phyloP scores from a whole-genome alignment of 176 grass and related monocot species.

The Oryza coarctata region DNA sequence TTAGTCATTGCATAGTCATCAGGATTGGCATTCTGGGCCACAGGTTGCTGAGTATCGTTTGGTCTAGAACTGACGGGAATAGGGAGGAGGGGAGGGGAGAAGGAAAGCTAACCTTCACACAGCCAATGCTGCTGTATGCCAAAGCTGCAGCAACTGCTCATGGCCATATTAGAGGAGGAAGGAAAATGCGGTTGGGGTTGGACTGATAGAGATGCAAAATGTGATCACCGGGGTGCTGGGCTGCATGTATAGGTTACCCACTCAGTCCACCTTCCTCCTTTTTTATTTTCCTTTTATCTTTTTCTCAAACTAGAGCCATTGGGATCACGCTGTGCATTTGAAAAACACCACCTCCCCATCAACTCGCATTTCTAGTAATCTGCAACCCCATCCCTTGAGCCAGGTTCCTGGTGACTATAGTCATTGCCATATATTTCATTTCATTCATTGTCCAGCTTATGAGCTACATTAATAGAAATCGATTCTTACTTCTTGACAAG shows the following conservation, averaged over 20 bases:
- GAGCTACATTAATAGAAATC: background rate
- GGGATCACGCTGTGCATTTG: background rate
- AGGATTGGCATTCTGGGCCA: background rate
- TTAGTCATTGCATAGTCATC: background rate
- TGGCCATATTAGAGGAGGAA: background rate
- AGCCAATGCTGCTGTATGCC: background rate
- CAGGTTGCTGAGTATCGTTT: background rate
- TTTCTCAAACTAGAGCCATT: background rate
- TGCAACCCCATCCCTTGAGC: background rate
- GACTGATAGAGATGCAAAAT: background rate
- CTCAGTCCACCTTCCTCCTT: background rate
- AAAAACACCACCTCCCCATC: background rate
- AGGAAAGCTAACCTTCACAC: background rate
- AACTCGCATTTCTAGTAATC: background rate
- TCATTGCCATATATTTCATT: conserved; percentile 1
- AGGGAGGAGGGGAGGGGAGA: background rate
- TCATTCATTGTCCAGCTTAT: conserved; percentile 10
- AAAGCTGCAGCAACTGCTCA: background rate
- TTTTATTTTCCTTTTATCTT: background rate
- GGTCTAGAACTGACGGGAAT: background rate
- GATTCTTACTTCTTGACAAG: conserved; percentile 26
- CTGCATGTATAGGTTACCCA: background rate
- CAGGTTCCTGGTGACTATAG: background rate
- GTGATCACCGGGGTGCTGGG: background rate
- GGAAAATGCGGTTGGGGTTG: background rate